Evolutionary conservation across 2,329 filamentous ascomycete species (phyloP).

Genomic region (Colletotrichum spinosum): DNA sequence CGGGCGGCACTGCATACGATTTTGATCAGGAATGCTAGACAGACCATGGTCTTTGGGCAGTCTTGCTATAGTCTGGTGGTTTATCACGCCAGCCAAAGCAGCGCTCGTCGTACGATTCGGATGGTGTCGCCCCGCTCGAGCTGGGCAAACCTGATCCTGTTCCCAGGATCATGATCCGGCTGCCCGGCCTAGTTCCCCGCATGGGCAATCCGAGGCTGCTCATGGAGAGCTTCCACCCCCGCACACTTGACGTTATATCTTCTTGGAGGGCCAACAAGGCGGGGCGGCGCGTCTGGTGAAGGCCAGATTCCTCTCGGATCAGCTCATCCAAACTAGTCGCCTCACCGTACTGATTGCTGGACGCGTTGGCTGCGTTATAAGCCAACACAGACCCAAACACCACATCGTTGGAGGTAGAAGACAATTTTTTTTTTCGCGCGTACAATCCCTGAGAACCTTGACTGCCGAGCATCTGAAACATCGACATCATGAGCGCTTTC

Average conservation of each 20-base stretch:
- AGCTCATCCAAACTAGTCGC: neutral
- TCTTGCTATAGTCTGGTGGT: neutral
- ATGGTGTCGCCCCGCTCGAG: constrained; percentile 1
- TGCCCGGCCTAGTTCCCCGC: constrained; percentile 15
- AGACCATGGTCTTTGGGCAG: neutral
- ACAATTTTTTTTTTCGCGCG: too few species aligned
- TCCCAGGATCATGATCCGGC: constrained; percentile 12
- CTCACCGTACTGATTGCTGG: too few species aligned
- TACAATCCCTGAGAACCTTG: neutral
- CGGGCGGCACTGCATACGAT: neutral
- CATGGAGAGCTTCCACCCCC: neutral
- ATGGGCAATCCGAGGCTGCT: constrained; percentile 13
- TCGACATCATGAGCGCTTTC: constrained; percentile 22
- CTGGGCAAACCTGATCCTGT: constrained; percentile 7
- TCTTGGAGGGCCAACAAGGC: neutral
- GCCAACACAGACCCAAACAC: too few species aligned
- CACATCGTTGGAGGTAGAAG: too few species aligned
- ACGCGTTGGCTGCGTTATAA: too few species aligned
- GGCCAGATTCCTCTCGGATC: neutral
- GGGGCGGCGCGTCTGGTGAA: neutral
- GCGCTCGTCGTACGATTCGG: neutral
- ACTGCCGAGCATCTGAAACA: neutral
- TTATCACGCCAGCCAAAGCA: neutral
- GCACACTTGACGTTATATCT: constrained; percentile 12
- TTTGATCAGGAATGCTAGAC: too few species aligned